Evolutionary conservation across 768 basidiomycete genomes (phyloP).

Genomic region (Candolleomyces eurysporus): DNA sequence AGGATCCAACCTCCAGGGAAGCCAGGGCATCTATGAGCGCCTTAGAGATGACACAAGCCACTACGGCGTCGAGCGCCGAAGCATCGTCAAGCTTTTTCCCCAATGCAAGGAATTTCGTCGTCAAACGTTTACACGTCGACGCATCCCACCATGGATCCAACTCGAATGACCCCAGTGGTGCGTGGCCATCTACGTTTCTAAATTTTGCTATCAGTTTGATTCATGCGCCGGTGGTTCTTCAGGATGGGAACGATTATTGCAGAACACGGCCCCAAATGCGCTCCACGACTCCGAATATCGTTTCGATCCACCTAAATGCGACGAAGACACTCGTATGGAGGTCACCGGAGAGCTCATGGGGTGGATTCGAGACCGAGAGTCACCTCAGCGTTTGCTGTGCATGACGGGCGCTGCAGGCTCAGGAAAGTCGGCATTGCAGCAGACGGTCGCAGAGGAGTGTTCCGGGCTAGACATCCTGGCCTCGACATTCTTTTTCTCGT

Average conservation of each 20-base stretch:
- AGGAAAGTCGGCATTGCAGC: slow-evolving; percentile 5
- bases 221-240: neutral
- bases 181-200: too few relatives aligned
- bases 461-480: neutral
- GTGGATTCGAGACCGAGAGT: neutral
- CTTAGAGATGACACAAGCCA: too few relatives aligned
- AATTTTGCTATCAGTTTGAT: too few relatives aligned
- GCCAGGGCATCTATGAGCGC: too few relatives aligned
- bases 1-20: too few relatives aligned
- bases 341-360: neutral
- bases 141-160: too few relatives aligned
- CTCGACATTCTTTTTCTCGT: slow-evolving; percentile 5
- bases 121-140: too few relatives aligned
- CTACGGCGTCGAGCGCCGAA: too few relatives aligned
- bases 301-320: neutral
- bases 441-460: neutral
- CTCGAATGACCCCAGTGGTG: too few relatives aligned
- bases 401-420: slow-evolving; percentile 2
- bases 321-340: slow-evolving; percentile 1
- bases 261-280: neutral
- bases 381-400: neutral
- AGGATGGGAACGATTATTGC: neutral
- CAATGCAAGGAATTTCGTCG: too few relatives aligned
- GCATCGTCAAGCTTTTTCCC: too few relatives aligned
- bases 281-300: slow-evolving; percentile 2